Conservation (phyloP, 73 alveolate species). For the Urostyla sp. region DNA sequence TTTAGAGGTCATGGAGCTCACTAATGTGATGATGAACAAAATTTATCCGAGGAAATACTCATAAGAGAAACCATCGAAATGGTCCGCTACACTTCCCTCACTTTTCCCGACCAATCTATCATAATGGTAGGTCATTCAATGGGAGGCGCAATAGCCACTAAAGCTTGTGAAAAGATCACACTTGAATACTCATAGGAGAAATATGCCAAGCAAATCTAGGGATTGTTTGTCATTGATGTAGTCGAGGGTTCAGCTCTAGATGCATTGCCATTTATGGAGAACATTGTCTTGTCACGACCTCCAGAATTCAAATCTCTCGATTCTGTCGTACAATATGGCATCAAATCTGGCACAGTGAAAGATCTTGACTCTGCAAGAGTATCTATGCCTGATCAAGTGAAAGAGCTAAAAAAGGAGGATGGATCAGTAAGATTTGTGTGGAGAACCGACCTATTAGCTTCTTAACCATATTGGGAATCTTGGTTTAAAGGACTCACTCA, state of each 20-base stretch:
- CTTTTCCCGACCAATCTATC: slow-evolving; percentile 73
- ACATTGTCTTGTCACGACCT: slow-evolving; percentile 92
- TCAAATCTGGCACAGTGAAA: slow-evolving; percentile 81
- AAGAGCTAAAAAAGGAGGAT: slow-evolving; percentile 65
- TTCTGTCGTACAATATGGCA: slow-evolving; percentile 73
- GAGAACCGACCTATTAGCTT: slow-evolving; percentile 91
- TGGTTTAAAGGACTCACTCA: slow-evolving; percentile 97
- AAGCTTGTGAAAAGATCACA: slow-evolving; percentile 77
- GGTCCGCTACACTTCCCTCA: slow-evolving; percentile 74
- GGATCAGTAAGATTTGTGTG: slow-evolving; percentile 76
- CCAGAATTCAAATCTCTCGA: slow-evolving; percentile 82
- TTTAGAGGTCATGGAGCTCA: slow-evolving; percentile 95
- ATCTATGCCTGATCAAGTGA: slow-evolving; percentile 90
- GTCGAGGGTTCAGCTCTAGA: slow-evolving; percentile 99
- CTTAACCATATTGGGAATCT: slow-evolving; percentile 92
- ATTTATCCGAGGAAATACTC: slow-evolving; percentile 80
- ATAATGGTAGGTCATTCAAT: slow-evolving; percentile 89
- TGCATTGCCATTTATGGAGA: slow-evolving; percentile 98
- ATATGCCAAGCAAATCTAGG: slow-evolving; percentile 25
- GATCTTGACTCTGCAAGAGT: slow-evolving; percentile 93
- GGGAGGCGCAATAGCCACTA: slow-evolving; percentile 98
- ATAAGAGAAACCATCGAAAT: slow-evolving; percentile 83
- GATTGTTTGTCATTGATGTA: slow-evolving; percentile 92
- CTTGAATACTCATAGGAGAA: slow-evolving; percentile 60
- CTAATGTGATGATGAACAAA: slow-evolving; percentile 56